Evolutionary conservation across 768 basidiomycete species (phyloP).

Genomic region (Fomitopsis pulvina): DNA sequence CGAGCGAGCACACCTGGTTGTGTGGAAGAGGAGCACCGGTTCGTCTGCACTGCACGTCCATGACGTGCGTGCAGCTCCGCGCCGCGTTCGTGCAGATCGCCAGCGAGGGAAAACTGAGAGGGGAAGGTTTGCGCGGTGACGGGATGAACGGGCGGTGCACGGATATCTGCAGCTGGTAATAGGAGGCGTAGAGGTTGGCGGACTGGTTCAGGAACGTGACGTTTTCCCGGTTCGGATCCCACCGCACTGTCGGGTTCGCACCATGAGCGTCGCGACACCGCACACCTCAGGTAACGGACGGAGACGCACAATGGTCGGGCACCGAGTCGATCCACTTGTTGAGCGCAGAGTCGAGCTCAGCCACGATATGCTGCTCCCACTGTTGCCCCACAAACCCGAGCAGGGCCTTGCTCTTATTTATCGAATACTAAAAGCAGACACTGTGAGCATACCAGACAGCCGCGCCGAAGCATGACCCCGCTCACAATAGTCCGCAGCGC

Average conservation of each 20-base stretch:
- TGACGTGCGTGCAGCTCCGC: conserved; percentile 41
- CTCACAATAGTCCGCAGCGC: conserved; percentile 63
- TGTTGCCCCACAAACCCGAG: conserved; percentile 44
- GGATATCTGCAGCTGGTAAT: conserved; percentile 52
- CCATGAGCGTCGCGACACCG: neutral
- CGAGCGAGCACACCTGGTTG: conserved; percentile 22
- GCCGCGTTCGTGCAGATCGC: conserved; percentile 52
- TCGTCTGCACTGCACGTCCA: conserved; percentile 32
- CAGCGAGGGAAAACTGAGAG: conserved; percentile 41
- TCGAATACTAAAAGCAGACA: conserved; percentile 48
- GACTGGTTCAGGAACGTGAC: conserved; percentile 48
- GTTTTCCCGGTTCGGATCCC: conserved; percentile 38
- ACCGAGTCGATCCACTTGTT: conserved; percentile 67
- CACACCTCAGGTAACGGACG: neutral
- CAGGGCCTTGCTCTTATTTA: conserved; percentile 56
- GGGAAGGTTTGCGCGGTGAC: conserved; percentile 31
- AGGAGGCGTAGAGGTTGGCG: conserved; percentile 46
- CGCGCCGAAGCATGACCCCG: conserved; percentile 9
- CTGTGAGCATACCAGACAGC: no score
- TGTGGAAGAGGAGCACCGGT: conserved; percentile 19
- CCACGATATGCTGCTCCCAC: conserved; percentile 52
- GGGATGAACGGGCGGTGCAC: conserved; percentile 51
- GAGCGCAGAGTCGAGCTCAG: conserved; percentile 62
- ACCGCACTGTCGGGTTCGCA: conserved; percentile 27
- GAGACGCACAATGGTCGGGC: conserved; percentile 55